Evolutionary conservation across 192 early-diverging fungal genomes (phyloP), one percentile per base, ranked within the genome.

Genomic region (Coemansia sp.): DNA sequence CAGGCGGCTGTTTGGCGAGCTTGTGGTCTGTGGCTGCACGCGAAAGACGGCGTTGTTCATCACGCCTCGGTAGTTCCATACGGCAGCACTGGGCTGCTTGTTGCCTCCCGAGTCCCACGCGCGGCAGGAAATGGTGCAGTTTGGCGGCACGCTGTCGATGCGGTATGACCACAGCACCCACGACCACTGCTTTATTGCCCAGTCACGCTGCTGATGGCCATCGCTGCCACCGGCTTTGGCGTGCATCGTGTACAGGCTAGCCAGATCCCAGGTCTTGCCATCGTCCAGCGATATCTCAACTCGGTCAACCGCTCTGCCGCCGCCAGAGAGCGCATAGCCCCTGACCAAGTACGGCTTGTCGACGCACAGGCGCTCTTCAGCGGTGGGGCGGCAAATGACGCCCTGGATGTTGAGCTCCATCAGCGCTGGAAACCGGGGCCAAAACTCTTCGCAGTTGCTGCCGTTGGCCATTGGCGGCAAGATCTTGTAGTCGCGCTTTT

Each of bases 41-140:
- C 59, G 63, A 51, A 74, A 85, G 47, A 89, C 89, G 6, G 87
- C 76, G 60, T 92, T 92, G 76, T 90, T 92, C 89, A 92, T 90
- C 9, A 92, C 91, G 7, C 91, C 91, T 36, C 91, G 81, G 70
- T 89, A 92, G 74, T 92, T 92, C 91, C 91, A 92, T 8, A 88
- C 81, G 0, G 91, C 88, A 3, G 81, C 68, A 66, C 90, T 88
- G 14, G 93, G 95, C 77, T 97, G 95, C 59, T 90, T 89, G 69
- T 97, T 97, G 65, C 94, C 94, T 25, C 86, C 77, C 10, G 87
- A 84, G 70, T 97, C 95, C 64, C 94, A 91, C 10, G 95, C 95
- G 35, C 94, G 88, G 59, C 89, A 90, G 6, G 71, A 59, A 53
- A 97, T 79, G 54, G 88, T 70, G 65, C 88, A 76, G 61, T 76